phyloP scores from a whole-genome alignment of 2,329 filamentous ascomycete genomes.

The Colletotrichum sp. region DNA sequence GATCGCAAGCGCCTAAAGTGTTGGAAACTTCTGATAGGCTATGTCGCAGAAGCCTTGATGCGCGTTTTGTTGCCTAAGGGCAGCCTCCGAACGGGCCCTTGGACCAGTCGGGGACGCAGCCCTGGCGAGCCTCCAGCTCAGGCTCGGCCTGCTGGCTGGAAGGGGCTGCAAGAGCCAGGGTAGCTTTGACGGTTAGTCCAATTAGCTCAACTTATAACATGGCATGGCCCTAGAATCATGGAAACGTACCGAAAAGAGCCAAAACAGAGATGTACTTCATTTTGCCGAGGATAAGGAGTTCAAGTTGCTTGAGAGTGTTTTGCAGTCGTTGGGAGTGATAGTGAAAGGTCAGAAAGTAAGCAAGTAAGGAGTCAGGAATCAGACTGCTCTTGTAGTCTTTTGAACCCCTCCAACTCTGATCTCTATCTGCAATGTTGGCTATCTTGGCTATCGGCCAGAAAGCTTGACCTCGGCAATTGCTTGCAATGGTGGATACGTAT shows the following conservation, averaged over 20 bases:
- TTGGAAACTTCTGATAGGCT: rapidly evolving
- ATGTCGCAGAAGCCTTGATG: too few species aligned
- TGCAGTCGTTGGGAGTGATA: not conserved
- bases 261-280: not conserved
- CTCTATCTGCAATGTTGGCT: not conserved
- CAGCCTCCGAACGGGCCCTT: not conserved
- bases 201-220: not conserved
- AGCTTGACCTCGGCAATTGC: not conserved
- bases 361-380: not conserved
- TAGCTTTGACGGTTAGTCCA: not conserved
- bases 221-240: not conserved
- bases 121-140: not conserved
- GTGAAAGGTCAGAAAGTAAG: not conserved
- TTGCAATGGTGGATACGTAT: not conserved
- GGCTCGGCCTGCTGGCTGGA: not conserved
- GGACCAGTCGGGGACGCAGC: not conserved
- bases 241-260: not conserved
- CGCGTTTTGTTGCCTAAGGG: not conserved
- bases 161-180: not conserved
- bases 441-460: not conserved
- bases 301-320: not conserved
- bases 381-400: not conserved
- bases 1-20: rapidly evolving
- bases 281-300: not conserved
- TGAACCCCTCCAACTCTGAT: not conserved